Evolutionary conservation across 257 asterid genomes (phyloP), one percentile per base, ranked within the genome.

Genomic region (Coffea canephora): DNA sequence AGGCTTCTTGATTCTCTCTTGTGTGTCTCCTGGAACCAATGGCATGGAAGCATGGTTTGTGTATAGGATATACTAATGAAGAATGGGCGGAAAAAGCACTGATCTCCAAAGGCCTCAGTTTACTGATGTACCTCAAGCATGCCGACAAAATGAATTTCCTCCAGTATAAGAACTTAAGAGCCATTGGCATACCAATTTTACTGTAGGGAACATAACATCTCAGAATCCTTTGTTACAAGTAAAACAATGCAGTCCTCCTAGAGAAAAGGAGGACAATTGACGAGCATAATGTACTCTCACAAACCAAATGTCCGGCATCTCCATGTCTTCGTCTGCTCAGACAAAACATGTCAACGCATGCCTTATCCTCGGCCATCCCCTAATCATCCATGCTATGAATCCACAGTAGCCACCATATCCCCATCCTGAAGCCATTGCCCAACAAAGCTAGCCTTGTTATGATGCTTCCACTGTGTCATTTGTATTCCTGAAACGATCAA

Each of bases 401-500:
- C 64, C 50, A 45, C 45, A n/a, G 5, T 43, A 39, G 54, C 57
- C 74, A 69, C 15, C 74, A 15, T 2, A 23, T 45, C 8, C 57
- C 57, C 39, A 3, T 21, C 14, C 13, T n/a, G 25, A 9, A 18
- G 25, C 77, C 72, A 55, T 55, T 55, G n/a, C 62, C 74, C 74
- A 43, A 3, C 36, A 71, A 73, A 48, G 49, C 25, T 57, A 67
- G 7, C 71, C 46, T 68, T 59, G 16, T n/a, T 68, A 50, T 48
- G 77, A 39, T 57, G 73, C 73, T 75, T 81, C 77, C 13, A 6
- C 77, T 57, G 50, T 73, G 55, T 61, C 80, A 75, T 36, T 73
- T 21, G 36, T 34, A 27, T 62, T 59, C 77, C 80, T 75, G 68
- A 73, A 72, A 52, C 3, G 25, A 76, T 15, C n/a, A 69, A 14